Percentiles rank a stretch among this genome's conserved stretches.
Conservation (phyloP, 352 stramenopile species). For the Phytopythium sindhum region DNA sequence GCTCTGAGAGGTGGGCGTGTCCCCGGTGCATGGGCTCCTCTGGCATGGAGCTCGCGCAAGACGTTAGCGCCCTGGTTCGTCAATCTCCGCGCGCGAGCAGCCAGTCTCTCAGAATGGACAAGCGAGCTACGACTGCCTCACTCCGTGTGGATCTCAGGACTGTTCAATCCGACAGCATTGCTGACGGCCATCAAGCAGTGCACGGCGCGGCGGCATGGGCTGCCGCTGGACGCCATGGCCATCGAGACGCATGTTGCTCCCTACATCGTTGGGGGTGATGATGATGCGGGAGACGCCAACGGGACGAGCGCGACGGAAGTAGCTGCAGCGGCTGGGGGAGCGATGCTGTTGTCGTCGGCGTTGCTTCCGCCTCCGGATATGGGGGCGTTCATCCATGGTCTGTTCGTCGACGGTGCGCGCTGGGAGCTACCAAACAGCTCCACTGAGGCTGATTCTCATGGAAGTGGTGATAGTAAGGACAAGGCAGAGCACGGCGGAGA, state of each 20-base stretch:
- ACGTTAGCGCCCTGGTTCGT: constrained; percentile 72
- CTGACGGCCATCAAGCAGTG: constrained; percentile 84
- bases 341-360: constrained; percentile 2
- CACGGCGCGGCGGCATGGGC: constrained; percentile 79
- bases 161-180: constrained; percentile 85
- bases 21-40: background rate
- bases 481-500: background rate
- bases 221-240: constrained; percentile 91
- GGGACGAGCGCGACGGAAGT: constrained; percentile 3
- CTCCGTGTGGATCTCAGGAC: constrained; percentile 77
- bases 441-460: background rate
- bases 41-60: constrained; percentile 84
- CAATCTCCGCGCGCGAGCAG: constrained; percentile 69
- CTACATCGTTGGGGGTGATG: constrained; percentile 21
- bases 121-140: constrained; percentile 66
- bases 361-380: constrained; percentile 49
- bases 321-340: background rate
- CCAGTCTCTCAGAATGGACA: constrained; percentile 52
- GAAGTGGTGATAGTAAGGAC: background rate
- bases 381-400: constrained; percentile 92
- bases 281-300: background rate
- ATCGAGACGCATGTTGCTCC: constrained; percentile 94
- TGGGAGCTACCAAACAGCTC: constrained; percentile 54
- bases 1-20: background rate
- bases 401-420: constrained; percentile 94